Base-by-base conservation (phyloP, 2,329 filamentous ascomycete genomes). In the Teratosphaeria destructans region DNA sequence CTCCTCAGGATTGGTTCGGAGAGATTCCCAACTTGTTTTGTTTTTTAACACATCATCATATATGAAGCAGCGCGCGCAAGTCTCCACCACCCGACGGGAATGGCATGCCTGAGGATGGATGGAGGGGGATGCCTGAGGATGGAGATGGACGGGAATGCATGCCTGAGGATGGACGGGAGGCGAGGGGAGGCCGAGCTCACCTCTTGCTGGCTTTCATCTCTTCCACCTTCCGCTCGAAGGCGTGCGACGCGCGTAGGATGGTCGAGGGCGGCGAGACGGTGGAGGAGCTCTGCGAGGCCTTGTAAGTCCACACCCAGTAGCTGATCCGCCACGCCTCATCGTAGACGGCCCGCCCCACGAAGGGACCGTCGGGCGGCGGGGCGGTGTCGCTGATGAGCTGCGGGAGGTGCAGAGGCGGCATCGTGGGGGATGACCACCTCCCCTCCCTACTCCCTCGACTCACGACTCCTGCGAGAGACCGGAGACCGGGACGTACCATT, bases 21-120 rank as follows among this genome's bases (percentile, higher is more conserved):
- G 95, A 99, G 94, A 99, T 99, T 99, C 94, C 94, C 94, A 99
- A 85, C 83, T 96, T 95, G 87, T 89, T 86, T 96, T 95, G 87
- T 89, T 86, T 49, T 78, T 78, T n/a, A 78, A 82, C 80, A 72
- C 83, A 89, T 95, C 83, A 89, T 95, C 92, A 95, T 95, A 95
- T 95, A 81, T 85, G 79, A 68, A 60, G 59, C 35, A 78, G 71
- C 68, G 70, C 73, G 32, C 16, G 14, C 37, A 43, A 43, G 37
- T 32, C 54, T 8, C n/a, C 27, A 26, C 53, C 27, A 3, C 27
- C 67, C 70, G 10, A 14, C 43, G 23, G 23, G 23, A 23, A 23
- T 23, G 23, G 23, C 1, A 47, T 55, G 39, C 23, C 16, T 53
- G 27, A 10, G 23, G 23, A 23, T 23, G 23, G 23, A 23, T 23